Conservation (phyloP, 345 rosid species). For the Gossypium anomalum region DNA sequence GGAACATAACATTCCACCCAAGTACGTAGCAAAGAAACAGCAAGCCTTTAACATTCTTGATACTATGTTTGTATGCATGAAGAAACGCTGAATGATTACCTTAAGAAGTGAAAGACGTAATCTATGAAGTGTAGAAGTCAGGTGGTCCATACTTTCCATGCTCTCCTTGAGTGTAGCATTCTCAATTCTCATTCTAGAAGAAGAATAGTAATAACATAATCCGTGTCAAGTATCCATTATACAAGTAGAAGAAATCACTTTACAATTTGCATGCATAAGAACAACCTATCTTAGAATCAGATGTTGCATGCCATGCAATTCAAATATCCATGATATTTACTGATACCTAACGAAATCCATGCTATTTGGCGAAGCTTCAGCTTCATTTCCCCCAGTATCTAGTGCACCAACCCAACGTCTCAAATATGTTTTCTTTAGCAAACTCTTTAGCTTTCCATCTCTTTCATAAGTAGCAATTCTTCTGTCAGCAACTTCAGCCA, state of each 20-base stretch:
- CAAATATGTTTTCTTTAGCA: constrained; percentile 79
- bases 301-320: background rate
- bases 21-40: background rate
- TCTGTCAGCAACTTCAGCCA: constrained; percentile 29
- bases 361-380: constrained; percentile 31
- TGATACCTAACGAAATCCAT: constrained; percentile 77
- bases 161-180: constrained; percentile 86
- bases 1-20: background rate
- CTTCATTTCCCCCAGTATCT: constrained; percentile 51
- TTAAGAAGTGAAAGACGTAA: constrained; percentile 72
- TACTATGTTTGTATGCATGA: background rate
- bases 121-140: constrained; percentile 69
- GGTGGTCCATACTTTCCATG: constrained; percentile 76
- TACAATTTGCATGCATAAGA: background rate
- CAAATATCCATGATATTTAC: constrained; percentile 1
- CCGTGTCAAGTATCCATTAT: background rate
- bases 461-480: constrained; percentile 36
- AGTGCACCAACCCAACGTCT: constrained; percentile 61
- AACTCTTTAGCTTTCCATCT: constrained; percentile 26
- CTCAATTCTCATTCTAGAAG: constrained; percentile 76
- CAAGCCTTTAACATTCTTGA: background rate
- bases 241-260: constrained; percentile 1
- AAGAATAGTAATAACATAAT: constrained; percentile 19
- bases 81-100: constrained; percentile 33
- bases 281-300: constrained; percentile 9